phyloP scores from a whole-genome alignment of 352 stramenopile genomes.

The Globisporangium iwayamae region DNA sequence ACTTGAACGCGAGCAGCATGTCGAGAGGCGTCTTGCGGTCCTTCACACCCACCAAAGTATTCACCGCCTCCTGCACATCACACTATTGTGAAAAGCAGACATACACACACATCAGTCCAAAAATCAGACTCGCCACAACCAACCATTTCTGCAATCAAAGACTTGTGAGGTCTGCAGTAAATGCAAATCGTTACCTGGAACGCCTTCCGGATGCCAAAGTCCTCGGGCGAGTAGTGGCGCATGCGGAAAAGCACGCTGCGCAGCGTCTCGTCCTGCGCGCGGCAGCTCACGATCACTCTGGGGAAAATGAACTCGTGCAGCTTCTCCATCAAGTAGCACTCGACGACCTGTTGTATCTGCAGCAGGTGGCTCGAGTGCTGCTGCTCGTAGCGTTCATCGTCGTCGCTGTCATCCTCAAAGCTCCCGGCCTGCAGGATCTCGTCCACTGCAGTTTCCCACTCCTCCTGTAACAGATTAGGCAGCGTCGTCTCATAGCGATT shows the following conservation, averaged over 20 bases:
- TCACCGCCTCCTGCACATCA: slow-evolving; percentile 34
- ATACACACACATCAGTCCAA: slow-evolving; percentile 1
- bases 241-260: slow-evolving; percentile 40
- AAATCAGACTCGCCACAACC: neutral
- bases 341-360: slow-evolving; percentile 74
- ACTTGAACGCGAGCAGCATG: slow-evolving; percentile 72
- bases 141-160: neutral
- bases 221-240: slow-evolving; percentile 53
- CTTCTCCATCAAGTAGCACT: slow-evolving; percentile 80
- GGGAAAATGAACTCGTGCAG: slow-evolving; percentile 59
- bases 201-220: slow-evolving; percentile 68
- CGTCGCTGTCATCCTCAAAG: slow-evolving; percentile 34
- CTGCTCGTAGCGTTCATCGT: neutral
- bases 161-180: neutral
- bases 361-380: slow-evolving; percentile 34
- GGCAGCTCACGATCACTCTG: slow-evolving; percentile 39
- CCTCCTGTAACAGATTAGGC: slow-evolving; percentile 38
- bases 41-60: slow-evolving; percentile 32
- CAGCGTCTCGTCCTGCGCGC: slow-evolving; percentile 45
- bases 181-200: slow-evolving; percentile 43
- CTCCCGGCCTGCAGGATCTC: slow-evolving; percentile 45
- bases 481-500: slow-evolving; percentile 44
- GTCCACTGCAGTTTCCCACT: slow-evolving; percentile 57
- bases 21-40: slow-evolving; percentile 63
- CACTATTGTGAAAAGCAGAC: slow-evolving; percentile 22